Evolutionary conservation across 148 eudicot genomes (phyloP), one percentile per base, ranked within the genome.

Genomic region (Rhododendron kiyosumense): DNA sequence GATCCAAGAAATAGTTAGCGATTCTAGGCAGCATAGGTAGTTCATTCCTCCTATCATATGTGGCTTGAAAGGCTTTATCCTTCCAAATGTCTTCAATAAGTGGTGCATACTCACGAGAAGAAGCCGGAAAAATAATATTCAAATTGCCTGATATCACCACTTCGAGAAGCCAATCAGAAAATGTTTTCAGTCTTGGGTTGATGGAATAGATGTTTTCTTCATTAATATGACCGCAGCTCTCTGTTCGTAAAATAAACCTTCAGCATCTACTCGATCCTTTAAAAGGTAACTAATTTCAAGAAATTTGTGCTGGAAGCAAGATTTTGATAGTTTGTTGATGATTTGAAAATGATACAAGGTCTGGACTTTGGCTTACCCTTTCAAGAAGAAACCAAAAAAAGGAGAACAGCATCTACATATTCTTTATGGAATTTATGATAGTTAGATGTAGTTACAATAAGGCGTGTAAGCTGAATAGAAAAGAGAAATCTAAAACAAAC

Each of bases 61-160:
- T 90, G 82, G 94, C 96, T 90, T 92, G 93, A 90, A 96, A 89
- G 86, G 95, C 94, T 84, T 88, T 85, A 86, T 94, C 92, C 71
- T 92, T 94, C 99, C 98, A 93, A 57, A 96, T 81, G 59, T 96
- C 96, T 86, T 93, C 96, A 61, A 96, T 94, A 81, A 49, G 69
- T 45, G 90, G 91, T 67, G 98, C 92, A 86, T 93, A 91, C 91
- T 93, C 99, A 87, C 96, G 91, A 86, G 96, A 86, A 3, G 95
- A 88, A 80, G 95, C 96, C 15, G 95, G 96, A 83, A 93, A 92
- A 45, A 94, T 86, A 85, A 84, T 86, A 52, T 95, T 94, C 84
- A 95, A 90, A 88, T 94, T 95, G 83, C 95, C 94, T 5, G 98
- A 89, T 78, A 89, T 86, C 93, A 90, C 92, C 71, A 90, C 86